A percentile compares a stretch with the other conserved stretches of the same genome.
Conservation (phyloP, 495 filamentous ascomycete species). For the Penicillium dipodomyicola region DNA sequence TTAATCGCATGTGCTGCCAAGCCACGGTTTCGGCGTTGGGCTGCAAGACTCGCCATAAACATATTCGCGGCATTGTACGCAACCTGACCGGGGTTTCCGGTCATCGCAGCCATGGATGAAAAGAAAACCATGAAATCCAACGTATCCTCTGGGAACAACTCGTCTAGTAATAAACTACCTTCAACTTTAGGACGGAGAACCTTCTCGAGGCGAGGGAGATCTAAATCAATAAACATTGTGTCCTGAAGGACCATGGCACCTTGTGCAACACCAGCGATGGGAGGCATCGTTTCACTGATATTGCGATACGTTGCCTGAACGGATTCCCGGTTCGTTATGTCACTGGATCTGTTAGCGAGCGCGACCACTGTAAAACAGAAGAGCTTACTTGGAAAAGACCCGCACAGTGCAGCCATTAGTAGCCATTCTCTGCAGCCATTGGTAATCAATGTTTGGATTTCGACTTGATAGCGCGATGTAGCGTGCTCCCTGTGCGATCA, state of each 20-base stretch:
- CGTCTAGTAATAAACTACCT: conserved; percentile 29
- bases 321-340: conserved; percentile 24
- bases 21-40: conserved; percentile 33
- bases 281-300: conserved; percentile 36
- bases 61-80: conserved; percentile 59
- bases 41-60: conserved; percentile 48
- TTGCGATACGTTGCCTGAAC: conserved; percentile 39
- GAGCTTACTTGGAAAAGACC: conserved; percentile 23
- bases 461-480: conserved; percentile 57
- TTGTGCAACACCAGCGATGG: conserved; percentile 55
- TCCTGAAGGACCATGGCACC: conserved; percentile 49
- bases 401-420: conserved; percentile 19
- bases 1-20: conserved; percentile 49
- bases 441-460: conserved; percentile 48
- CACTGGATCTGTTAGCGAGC: conserved; percentile 2
- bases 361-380: not conserved
- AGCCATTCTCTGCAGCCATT: conserved; percentile 45
- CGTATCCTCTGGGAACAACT: conserved; percentile 35
- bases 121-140: conserved; percentile 48
- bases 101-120: conserved; percentile 30
- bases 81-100: conserved; percentile 45
- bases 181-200: conserved; percentile 55
- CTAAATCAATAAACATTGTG: conserved; percentile 55
- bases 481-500: conserved; percentile 53
- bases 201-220: conserved; percentile 45